Evolutionary conservation across 2,329 filamentous ascomycete species (phyloP).

Genomic region (Chrysosporium queenslandicum): DNA sequence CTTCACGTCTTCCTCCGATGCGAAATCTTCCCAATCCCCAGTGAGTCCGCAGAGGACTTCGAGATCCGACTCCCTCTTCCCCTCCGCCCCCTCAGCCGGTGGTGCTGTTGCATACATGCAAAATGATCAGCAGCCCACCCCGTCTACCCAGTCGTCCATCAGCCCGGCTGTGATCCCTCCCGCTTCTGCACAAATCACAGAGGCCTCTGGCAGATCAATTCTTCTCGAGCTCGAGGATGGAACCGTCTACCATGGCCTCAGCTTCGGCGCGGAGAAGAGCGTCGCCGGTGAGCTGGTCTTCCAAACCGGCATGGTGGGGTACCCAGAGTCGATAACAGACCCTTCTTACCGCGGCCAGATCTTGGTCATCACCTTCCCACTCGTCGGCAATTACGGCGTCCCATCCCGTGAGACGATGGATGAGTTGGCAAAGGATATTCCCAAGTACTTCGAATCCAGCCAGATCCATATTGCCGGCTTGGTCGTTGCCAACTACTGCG

Average conservation of each 20-base stretch:
- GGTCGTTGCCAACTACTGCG: slow-evolving; percentile 81
- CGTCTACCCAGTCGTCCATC: slow-evolving; percentile 22
- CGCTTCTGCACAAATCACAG: slow-evolving; percentile 51
- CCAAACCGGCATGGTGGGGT: slow-evolving; percentile 98
- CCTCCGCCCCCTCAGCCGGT: slow-evolving; percentile 33
- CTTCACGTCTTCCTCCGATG: slow-evolving; percentile 18
- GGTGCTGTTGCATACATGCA: slow-evolving; percentile 32
- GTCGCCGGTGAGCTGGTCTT: slow-evolving; percentile 96
- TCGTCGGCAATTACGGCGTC: slow-evolving; percentile 96
- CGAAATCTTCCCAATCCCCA: slow-evolving; percentile 11
- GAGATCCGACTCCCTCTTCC: slow-evolving; percentile 22
- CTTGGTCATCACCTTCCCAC: slow-evolving; percentile 87
- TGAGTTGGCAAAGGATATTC: slow-evolving; percentile 71
- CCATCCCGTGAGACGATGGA: slow-evolving; percentile 78
- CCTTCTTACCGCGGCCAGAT: slow-evolving; percentile 89
- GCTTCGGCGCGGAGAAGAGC: slow-evolving; percentile 92
- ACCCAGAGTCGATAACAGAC: slow-evolving; percentile 87
- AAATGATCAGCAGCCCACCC: slow-evolving; percentile 26
- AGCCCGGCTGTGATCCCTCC: slow-evolving; percentile 41
- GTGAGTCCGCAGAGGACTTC: background rate
- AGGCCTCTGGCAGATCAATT: slow-evolving; percentile 51
- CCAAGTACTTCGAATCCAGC: slow-evolving; percentile 84
- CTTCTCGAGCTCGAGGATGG: slow-evolving; percentile 91
- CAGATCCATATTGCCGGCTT: slow-evolving; percentile 91
- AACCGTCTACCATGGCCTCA: slow-evolving; percentile 82